phyloP scores from a whole-genome alignment of 768 basidiomycete species.

The Termitomyces sp. region DNA sequence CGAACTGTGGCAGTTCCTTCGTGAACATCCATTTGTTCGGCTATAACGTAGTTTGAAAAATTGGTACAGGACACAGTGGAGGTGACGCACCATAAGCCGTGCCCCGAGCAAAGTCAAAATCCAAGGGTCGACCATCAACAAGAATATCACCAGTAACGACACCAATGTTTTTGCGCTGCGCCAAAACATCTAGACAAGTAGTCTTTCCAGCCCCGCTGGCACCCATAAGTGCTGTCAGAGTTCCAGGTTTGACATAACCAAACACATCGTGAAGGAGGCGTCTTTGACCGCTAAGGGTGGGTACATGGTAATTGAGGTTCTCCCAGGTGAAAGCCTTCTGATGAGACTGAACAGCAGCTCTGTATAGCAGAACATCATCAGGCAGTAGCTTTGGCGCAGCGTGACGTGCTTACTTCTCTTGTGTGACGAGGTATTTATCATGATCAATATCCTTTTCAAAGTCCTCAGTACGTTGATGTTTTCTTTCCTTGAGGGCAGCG shows the following conservation, averaged over 20 bases:
- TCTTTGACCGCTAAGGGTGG: conserved; percentile 52
- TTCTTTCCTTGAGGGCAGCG: conserved; percentile 46
- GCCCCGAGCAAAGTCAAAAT: conserved; percentile 49
- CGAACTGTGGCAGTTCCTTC: conserved; percentile 78
- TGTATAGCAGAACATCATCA: neutral
- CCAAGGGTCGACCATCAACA: conserved; percentile 60
- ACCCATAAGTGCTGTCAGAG: conserved; percentile 87
- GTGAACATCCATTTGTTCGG: conserved; percentile 85
- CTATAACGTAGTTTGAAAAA: conserved; percentile 26
- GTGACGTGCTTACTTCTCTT: conserved; percentile 6
- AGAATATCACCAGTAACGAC: conserved; percentile 59
- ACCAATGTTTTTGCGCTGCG: conserved; percentile 69
- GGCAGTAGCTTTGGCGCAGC: neutral
- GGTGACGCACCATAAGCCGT: conserved; percentile 66
- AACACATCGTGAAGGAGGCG: conserved; percentile 70
- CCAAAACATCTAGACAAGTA: conserved; percentile 70
- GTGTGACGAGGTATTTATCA: conserved; percentile 1
- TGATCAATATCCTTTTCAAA: conserved; percentile 17
- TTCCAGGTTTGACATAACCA: conserved; percentile 83
- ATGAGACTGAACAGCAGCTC: conserved; percentile 17
- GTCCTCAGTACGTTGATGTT: conserved; percentile 32
- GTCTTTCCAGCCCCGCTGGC: conserved; percentile 80
- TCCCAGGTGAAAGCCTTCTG: conserved; percentile 80
- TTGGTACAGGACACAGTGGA: conserved; percentile 17
- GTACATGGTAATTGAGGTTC: conserved; percentile 70